phyloP scores from a whole-genome alignment of 257 asterid species.

The Perilla frutescens region DNA sequence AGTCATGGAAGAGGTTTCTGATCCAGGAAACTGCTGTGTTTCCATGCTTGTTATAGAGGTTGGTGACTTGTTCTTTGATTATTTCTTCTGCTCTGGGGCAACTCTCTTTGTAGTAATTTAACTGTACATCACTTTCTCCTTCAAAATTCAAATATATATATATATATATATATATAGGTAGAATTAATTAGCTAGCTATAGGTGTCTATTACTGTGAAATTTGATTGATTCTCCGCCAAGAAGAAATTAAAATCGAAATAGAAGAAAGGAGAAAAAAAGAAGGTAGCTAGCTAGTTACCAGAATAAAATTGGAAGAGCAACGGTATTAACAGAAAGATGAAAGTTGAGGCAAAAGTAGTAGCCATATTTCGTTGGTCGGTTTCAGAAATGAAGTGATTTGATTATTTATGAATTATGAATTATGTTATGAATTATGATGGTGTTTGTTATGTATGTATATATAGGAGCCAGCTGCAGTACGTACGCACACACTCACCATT shows the following conservation, averaged over 20 bases:
- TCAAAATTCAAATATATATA: not conserved
- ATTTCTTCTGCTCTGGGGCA: constrained; percentile 83
- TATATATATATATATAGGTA: no score
- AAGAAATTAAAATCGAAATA: no score
- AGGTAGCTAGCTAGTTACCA: constrained; percentile 40
- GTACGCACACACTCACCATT: not conserved
- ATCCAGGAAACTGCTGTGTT: constrained; percentile 85
- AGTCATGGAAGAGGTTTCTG: constrained; percentile 87
- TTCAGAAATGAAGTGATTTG: constrained; percentile 4
- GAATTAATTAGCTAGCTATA: no score
- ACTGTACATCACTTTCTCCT: constrained; percentile 58
- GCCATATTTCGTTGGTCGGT: constrained; percentile 38
- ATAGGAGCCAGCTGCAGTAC: constrained; percentile 24
- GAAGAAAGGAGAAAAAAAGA: no score
- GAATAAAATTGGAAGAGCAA: constrained; percentile 52
- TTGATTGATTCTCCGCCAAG: no score
- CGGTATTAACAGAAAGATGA: constrained; percentile 48
- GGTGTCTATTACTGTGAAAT: no score
- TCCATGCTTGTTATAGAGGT: constrained; percentile 58
- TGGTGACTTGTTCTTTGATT: constrained; percentile 62
- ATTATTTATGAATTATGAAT: not conserved
- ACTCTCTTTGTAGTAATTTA: constrained; percentile 65
- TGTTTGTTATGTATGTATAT: constrained; percentile 24
- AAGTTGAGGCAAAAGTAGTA: constrained; percentile 24
- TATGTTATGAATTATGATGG: no score